These are phyloP conservation scores for Nigrospora oryzae DNA, from an alignment of 2,329 filamentous ascomycete genomes.

Conservation along the genomic window DNA sequence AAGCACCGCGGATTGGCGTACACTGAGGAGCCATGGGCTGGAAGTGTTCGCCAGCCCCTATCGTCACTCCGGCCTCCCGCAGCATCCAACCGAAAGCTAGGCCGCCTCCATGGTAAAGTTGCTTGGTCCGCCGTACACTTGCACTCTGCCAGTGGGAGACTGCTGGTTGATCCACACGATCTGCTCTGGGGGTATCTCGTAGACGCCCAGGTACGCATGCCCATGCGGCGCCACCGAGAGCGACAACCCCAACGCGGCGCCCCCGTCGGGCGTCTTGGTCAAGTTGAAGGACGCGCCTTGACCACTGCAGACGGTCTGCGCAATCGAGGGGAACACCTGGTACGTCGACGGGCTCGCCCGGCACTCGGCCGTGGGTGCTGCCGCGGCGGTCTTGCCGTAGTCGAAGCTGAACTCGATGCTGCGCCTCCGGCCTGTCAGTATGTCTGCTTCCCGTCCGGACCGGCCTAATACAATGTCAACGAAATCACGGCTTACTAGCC, in stretches of 20 bases:
- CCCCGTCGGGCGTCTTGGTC: constrained; percentile 6
- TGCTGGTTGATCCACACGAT: constrained; percentile 10
- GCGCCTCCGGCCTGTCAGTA: too few relatives aligned
- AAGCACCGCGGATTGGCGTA: not conserved
- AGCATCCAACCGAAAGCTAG: not conserved
- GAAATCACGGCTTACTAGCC: constrained; percentile 8
- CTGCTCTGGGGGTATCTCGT: constrained; percentile 7
- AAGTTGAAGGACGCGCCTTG: constrained; percentile 9
- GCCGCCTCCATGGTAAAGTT: constrained; percentile 7
- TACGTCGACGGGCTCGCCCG: constrained; percentile 5
- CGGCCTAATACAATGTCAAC: too few relatives aligned
- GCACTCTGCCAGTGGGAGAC: constrained; percentile 9
- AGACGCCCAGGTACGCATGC: constrained; percentile 2
- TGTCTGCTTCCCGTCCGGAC: too few relatives aligned
- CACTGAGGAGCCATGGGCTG: too few relatives aligned
- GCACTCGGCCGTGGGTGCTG: constrained; percentile 5
- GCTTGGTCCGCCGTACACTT: constrained; percentile 9
- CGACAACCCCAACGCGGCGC: constrained; percentile 9
- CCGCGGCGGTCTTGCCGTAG: not conserved
- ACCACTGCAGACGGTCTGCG: constrained; percentile 8
- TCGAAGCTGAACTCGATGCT: constrained; percentile 8
- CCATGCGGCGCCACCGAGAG: constrained; percentile 1
- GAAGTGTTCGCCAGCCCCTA: not conserved
- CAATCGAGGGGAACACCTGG: constrained; percentile 9
- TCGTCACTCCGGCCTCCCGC: not conserved